Evolutionary conservation across 2,329 filamentous ascomycete genomes (phyloP), one percentile per base, ranked within the genome.

Genomic region (Exutisphaerella laricina): DNA sequence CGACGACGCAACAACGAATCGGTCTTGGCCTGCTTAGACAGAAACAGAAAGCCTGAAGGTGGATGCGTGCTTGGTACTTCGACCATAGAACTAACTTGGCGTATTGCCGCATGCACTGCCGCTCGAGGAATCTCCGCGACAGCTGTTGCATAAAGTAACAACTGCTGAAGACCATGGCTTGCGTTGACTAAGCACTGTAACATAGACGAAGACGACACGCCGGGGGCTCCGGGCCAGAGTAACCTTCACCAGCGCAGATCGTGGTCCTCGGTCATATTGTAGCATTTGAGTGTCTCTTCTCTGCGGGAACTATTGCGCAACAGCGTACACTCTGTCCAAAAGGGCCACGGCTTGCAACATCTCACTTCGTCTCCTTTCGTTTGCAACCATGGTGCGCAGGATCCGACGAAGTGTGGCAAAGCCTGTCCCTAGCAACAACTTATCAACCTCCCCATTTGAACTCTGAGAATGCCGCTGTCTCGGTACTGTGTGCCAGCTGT

Each of bases 221-320:
- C 8, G 16, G 18, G 23, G 4, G 7, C 32, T 7, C 47, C 46
- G 18, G 47, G 46, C 39, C 46, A 46, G 43, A 40, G 14, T 21
- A 49, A 30, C 7, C 46, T 49, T 36, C 30, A 42, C 21, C 8
- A 28, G 13, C 10, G 28, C 21, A 10, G 34, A 43, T 17, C 26
- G 20, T 8, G 40, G 35, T 25, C 26, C 35, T 4, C 31, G 38
- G 18, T 33, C 30, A 21, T 48, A 37, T 25, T 41, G 47, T 3
- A 45, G 48, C 4, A 51, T 51, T 38, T n/a, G n/a, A n/a, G n/a
- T n/a, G n/a, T n/a, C 48, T 45, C 10, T 51, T 51, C 6, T 40
- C 45, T 30, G 37, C 16, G 39, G 46, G 34, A 46, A 49, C 12
- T 36, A 43, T 3, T n/a, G 39, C 17, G 35, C 48, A 9, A 42